These are phyloP conservation scores for Syzygium aqueum DNA, from an alignment of 345 rosid species.

Conservation along the genomic window DNA sequence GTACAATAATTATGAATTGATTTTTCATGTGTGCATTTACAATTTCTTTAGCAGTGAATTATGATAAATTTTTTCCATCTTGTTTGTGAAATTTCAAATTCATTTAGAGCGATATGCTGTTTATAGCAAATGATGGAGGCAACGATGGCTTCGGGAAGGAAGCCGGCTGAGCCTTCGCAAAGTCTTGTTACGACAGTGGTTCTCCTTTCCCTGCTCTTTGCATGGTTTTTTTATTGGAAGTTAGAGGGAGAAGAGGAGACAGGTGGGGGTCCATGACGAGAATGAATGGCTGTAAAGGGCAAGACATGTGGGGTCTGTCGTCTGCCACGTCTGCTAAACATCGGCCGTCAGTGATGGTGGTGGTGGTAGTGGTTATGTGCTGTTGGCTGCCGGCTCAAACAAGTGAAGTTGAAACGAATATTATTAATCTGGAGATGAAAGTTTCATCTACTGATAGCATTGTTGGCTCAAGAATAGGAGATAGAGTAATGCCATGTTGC, in stretches of 20 bases:
- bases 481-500: not conserved
- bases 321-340: conserved; percentile 40
- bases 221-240: not conserved
- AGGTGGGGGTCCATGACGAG: conserved; percentile 23
- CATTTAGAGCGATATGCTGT: no score
- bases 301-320: conserved; percentile 61
- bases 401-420: not conserved
- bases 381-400: not conserved
- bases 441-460: not conserved
- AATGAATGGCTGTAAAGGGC: conserved; percentile 19
- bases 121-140: not conserved
- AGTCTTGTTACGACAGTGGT: not conserved
- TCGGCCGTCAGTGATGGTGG: not conserved
- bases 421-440: not conserved
- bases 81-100: no score
- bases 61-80: no score
- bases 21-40: no score
- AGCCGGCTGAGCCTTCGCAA: not conserved
- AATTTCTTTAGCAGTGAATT: no score
- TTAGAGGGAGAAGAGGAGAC: conserved; percentile 16
- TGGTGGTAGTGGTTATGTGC: not conserved
- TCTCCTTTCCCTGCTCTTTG: not conserved
- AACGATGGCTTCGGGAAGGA: not conserved
- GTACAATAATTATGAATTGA: no score
- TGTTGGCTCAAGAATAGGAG: not conserved